Evolutionary conservation across 2,329 filamentous ascomycete species (phyloP).

Genomic region (Alternaria angustiovoidea): DNA sequence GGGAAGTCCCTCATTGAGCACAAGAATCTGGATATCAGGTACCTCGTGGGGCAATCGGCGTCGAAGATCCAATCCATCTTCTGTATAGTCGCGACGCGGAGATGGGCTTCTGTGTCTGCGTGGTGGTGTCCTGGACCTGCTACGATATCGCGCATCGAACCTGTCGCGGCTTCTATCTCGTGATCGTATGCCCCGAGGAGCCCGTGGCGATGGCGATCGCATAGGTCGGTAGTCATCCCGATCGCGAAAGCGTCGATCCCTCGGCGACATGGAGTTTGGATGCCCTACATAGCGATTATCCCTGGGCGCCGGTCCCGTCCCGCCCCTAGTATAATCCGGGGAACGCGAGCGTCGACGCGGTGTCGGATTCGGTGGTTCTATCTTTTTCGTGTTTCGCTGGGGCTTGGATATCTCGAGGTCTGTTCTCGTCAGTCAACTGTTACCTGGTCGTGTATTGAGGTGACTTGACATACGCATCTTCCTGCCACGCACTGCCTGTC

Average conservation of each 20-base stretch:
- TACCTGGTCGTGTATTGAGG: not conserved
- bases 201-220: constrained; percentile 57
- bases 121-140: constrained; percentile 73
- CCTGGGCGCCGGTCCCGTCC: constrained; percentile 58
- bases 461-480: constrained; percentile 78
- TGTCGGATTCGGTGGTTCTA: constrained; percentile 45
- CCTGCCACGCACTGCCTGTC: constrained; percentile 81
- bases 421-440: constrained; percentile 52
- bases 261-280: constrained; percentile 49
- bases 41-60: constrained; percentile 76
- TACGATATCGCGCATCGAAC: constrained; percentile 60
- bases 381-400: constrained; percentile 78
- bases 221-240: constrained; percentile 65
- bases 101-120: constrained; percentile 73
- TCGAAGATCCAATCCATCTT: constrained; percentile 74
- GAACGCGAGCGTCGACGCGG: constrained; percentile 67
- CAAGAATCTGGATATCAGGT: constrained; percentile 87
- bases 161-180: constrained; percentile 55
- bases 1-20: constrained; percentile 72
- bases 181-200: constrained; percentile 47
- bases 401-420: constrained; percentile 90
- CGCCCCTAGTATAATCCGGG: constrained; percentile 65
- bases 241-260: constrained; percentile 64
- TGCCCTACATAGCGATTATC: constrained; percentile 50
- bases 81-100: constrained; percentile 63